Evolutionary conservation across 2,329 filamentous ascomycete genomes (phyloP).

Genomic region (Pseudogymnoascus sp.): DNA sequence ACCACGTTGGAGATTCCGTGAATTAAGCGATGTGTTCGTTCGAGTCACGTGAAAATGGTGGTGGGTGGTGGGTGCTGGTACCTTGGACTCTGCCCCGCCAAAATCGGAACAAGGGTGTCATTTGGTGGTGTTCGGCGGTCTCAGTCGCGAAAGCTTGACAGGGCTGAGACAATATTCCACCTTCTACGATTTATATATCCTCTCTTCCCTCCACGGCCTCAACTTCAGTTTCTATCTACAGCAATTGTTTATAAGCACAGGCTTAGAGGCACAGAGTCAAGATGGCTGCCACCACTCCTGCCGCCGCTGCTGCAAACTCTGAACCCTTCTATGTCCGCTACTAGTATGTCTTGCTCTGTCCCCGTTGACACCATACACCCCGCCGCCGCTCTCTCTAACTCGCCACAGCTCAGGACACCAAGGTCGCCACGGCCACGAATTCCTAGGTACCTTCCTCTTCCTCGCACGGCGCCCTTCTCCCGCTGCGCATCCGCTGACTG

Average conservation of each 20-base stretch:
- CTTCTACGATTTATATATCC: background rate
- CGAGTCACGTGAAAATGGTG: background rate
- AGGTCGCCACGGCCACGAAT: constrained; percentile 95
- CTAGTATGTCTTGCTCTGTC: constrained; percentile 58
- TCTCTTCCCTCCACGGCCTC: background rate
- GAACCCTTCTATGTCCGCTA: constrained; percentile 89
- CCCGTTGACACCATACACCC: background rate
- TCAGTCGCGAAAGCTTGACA: constrained; percentile 8
- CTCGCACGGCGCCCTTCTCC: background rate
- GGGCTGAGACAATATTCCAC: constrained; percentile 6
- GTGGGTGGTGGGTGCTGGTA: background rate
- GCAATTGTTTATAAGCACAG: background rate
- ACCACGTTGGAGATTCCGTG: constrained; percentile 8
- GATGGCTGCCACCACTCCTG: constrained; percentile 42
- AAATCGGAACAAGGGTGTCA: background rate
- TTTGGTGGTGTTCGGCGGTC: background rate
- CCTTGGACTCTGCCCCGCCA: constrained; percentile 7
- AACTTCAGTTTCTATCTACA: background rate
- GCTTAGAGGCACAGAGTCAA: constrained; percentile 10
- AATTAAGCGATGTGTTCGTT: constrained; percentile 8
- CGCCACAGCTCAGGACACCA: constrained; percentile 81
- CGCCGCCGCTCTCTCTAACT: constrained; percentile 14
- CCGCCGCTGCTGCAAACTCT: constrained; percentile 51
- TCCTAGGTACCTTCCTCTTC: constrained; percentile 58
- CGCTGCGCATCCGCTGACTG: constrained; percentile 16